A percentile compares a stretch with the other conserved stretches of the same genome.
Evolutionary conservation across 2,329 filamentous ascomycete genomes (phyloP).

Genomic region (Corynespora cassiicola): DNA sequence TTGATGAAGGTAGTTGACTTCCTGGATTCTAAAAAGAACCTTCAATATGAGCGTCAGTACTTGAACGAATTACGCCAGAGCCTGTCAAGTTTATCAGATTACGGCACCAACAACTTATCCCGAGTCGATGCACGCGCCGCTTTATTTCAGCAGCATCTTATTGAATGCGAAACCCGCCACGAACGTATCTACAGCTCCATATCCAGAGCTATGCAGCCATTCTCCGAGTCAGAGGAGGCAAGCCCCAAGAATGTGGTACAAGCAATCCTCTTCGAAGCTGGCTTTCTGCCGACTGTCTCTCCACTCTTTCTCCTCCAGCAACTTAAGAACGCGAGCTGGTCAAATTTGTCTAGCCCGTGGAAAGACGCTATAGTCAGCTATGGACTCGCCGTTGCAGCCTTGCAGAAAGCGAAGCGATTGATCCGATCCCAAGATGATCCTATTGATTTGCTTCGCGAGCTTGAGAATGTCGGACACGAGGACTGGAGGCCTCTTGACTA

Average conservation of each 20-base stretch:
- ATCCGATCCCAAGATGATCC: constrained; percentile 14
- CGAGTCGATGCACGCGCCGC: constrained; percentile 11
- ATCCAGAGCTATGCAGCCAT: no score
- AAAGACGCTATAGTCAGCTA: constrained; percentile 27
- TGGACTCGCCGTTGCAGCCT: constrained; percentile 29
- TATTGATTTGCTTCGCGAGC: constrained; percentile 37
- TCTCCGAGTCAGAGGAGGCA: no score
- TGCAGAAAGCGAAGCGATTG: constrained; percentile 38
- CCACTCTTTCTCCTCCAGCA: constrained; percentile 32
- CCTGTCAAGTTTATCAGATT: no score
- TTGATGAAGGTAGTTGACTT: no score
- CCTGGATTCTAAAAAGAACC: no score
- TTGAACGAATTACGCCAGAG: no score
- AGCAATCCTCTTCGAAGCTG: constrained; percentile 6
- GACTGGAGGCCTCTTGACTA: constrained; percentile 61
- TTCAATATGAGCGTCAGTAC: no score
- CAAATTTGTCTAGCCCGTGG: constrained; percentile 25
- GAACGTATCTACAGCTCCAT: no score
- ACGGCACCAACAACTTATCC: no score
- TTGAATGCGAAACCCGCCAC: constrained; percentile 19
- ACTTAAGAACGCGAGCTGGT: constrained; percentile 23
- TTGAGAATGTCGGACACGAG: constrained; percentile 59
- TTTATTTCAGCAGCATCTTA: constrained; percentile 13
- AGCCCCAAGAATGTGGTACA: no score
- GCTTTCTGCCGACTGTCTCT: constrained; percentile 21